Evolutionary conservation across 768 basidiomycete genomes (phyloP).

Genomic region (Mycena belliarum): DNA sequence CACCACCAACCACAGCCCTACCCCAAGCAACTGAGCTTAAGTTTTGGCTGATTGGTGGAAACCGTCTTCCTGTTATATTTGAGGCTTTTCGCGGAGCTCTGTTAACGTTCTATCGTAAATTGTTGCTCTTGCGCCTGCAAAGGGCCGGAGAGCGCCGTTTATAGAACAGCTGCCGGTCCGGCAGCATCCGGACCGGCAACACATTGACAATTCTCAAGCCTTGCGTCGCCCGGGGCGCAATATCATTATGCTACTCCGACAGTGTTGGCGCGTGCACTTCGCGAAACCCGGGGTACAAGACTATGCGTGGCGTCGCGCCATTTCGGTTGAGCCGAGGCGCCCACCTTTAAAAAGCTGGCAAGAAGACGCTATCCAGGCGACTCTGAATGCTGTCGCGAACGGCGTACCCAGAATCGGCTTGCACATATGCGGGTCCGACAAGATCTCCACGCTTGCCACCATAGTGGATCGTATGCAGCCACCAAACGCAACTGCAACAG

Average conservation of each 20-base stretch:
- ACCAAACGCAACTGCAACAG: neutral
- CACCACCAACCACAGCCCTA: too few species aligned
- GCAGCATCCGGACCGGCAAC: too few species aligned
- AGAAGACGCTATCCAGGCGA: conserved; percentile 3
- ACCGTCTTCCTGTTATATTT: neutral
- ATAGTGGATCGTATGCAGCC: neutral
- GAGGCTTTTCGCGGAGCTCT: too few species aligned
- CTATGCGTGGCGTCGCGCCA: neutral
- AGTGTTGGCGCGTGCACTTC: neutral
- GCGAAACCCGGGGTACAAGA: too few species aligned
- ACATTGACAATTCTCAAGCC: too few species aligned
- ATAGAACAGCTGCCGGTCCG: too few species aligned
- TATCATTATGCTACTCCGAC: too few species aligned
- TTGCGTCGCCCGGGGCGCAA: too few species aligned
- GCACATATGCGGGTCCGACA: neutral
- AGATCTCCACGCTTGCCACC: neutral
- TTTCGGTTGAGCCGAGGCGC: neutral
- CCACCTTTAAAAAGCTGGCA: neutral
- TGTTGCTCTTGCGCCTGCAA: too few species aligned
- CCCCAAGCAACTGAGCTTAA: too few species aligned
- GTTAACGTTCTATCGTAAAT: too few species aligned
- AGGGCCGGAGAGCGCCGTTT: neutral
- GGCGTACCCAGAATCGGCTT: conserved; percentile 4
- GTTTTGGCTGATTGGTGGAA: too few species aligned
- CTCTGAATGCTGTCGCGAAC: neutral